Conservation (phyloP, 2,329 filamentous ascomycete species). For the Talaromyces sp. region DNA sequence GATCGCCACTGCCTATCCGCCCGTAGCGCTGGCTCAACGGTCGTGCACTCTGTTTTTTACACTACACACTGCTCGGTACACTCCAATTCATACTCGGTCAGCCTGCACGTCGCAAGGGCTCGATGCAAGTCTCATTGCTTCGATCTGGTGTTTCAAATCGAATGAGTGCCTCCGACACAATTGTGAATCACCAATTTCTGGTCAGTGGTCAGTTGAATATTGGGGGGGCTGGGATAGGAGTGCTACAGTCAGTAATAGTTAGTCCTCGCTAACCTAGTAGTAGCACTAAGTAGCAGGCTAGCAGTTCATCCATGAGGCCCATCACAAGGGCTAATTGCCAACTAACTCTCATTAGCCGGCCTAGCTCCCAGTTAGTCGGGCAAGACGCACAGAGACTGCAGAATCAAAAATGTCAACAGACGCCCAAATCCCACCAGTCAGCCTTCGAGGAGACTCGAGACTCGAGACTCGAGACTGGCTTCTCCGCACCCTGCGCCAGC, state of each 20-base stretch:
- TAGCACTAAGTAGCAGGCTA: too few species aligned
- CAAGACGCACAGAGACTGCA: neutral
- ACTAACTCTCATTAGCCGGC: neutral
- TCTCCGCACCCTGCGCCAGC: neutral
- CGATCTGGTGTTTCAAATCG: too few species aligned
- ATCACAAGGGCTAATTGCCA: too few species aligned
- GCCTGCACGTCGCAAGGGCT: neutral
- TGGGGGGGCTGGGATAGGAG: neutral
- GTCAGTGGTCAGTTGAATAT: neutral
- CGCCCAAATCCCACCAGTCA: neutral
- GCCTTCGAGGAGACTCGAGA: neutral
- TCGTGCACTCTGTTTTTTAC: neutral
- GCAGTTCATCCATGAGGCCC: too few species aligned
- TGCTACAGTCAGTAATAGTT: too few species aligned
- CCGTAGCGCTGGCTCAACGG: constrained; percentile 1
- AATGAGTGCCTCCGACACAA: too few species aligned
- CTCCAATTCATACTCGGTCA: neutral
- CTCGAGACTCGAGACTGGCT: neutral
- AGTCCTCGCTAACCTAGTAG: neutral
- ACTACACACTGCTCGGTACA: neutral
- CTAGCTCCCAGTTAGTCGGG: neutral
- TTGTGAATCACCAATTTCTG: neutral
- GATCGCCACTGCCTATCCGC: constrained; percentile 9
- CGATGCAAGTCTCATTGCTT: neutral
- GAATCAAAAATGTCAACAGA: neutral